Conservation (phyloP, 345 rosid genomes). For the Trapa incisa region DNA sequence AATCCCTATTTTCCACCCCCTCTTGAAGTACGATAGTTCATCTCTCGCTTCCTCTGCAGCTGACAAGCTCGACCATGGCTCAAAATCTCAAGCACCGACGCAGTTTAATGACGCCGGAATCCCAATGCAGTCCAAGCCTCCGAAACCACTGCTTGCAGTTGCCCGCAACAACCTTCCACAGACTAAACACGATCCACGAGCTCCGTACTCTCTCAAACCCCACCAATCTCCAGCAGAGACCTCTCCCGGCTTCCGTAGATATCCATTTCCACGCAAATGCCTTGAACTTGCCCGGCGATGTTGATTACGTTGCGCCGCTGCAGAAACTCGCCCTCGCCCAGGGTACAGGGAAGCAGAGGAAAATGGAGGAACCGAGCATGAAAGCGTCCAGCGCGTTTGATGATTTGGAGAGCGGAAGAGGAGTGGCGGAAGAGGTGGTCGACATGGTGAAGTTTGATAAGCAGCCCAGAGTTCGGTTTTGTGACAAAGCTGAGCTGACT, state of each 20-base stretch:
- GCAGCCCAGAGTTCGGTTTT: conserved; percentile 8
- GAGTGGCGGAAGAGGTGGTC: conserved; percentile 1
- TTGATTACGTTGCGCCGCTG: conserved; percentile 21
- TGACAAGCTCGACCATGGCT: conserved; percentile 19
- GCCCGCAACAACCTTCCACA: conserved; percentile 14
- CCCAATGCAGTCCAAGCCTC: conserved; percentile 6
- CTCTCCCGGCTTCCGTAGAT: conserved; percentile 12
- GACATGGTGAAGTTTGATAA: not conserved
- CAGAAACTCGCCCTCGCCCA: conserved; percentile 8
- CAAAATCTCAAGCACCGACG: conserved; percentile 23
- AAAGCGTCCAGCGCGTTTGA: conserved; percentile 6
- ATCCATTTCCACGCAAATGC: conserved; percentile 39
- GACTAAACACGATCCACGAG: conserved; percentile 12
- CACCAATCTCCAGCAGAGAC: conserved; percentile 9
- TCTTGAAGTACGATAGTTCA: not conserved
- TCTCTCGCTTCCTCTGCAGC: not conserved
- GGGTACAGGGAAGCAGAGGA: conserved; percentile 15
- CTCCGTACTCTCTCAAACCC: conserved; percentile 10
- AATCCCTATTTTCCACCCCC: not conserved
- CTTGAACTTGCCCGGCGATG: conserved; percentile 40
- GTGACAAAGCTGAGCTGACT: conserved; percentile 7
- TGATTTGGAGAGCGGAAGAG: not conserved
- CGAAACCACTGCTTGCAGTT: conserved; percentile 8
- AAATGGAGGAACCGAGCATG: conserved; percentile 15
- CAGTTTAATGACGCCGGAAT: conserved; percentile 19